Percentiles rank a stretch among this genome's conserved stretches.
Evolutionary conservation across 1,139 yeast genomes (phyloP).

Genomic region (Hanseniaspora uvarum): DNA sequence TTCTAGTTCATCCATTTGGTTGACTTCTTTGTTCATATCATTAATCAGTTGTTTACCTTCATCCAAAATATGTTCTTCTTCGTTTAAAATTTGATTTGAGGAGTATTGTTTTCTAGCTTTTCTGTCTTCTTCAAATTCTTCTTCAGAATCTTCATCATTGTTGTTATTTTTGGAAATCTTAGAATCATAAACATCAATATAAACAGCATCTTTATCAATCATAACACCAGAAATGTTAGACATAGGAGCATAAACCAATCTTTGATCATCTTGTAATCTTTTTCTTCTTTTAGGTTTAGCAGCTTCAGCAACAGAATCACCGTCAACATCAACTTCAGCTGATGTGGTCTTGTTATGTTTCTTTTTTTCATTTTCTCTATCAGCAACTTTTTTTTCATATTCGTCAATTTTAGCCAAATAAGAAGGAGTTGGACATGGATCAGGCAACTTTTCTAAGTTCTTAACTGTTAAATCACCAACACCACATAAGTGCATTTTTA

Average conservation of each 20-base stretch:
- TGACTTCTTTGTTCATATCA: slow-evolving; percentile 59
- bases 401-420: slow-evolving; percentile 80
- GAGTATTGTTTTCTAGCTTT: slow-evolving; percentile 25
- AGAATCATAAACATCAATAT: slow-evolving; percentile 53
- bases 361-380: slow-evolving; percentile 18
- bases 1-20: slow-evolving; percentile 52
- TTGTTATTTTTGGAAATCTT: slow-evolving; percentile 25
- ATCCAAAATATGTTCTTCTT: slow-evolving; percentile 33
- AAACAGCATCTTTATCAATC: slow-evolving; percentile 94
- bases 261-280: slow-evolving; percentile 86
- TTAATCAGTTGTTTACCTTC: slow-evolving; percentile 76
- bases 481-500: slow-evolving; percentile 89
- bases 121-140: slow-evolving; percentile 45
- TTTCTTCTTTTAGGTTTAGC: slow-evolving; percentile 62
- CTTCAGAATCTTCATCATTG: slow-evolving; percentile 32
- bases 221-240: slow-evolving; percentile 97
- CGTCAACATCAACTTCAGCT: slow-evolving; percentile 31
- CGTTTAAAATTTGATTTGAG: slow-evolving; percentile 11
- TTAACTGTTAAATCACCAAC: slow-evolving; percentile 78
- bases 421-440: slow-evolving; percentile 97
- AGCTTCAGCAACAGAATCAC: slow-evolving; percentile 48
- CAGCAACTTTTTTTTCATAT: slow-evolving; percentile 50
- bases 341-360: not conserved
- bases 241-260: slow-evolving; percentile 96
- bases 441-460: slow-evolving; percentile 80